These are phyloP conservation scores for Artemisia annua DNA, from an alignment of 129 eudicot genomes.

Conservation along the genomic window DNA sequence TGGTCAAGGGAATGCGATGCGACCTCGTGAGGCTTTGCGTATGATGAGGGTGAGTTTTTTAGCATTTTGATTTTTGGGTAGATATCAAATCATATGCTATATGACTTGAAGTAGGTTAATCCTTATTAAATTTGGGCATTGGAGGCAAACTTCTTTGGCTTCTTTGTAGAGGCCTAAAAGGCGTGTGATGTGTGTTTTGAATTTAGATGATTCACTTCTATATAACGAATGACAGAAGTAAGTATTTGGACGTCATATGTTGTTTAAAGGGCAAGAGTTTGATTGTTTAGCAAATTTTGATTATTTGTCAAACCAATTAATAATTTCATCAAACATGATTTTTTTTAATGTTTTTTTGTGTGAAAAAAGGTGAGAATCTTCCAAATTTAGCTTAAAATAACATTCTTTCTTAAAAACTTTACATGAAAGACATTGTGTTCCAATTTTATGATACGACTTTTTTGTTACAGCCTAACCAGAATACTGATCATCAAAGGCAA, in stretches of 20 bases:
- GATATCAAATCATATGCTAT: neutral
- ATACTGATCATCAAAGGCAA: neutral
- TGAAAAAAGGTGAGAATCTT: no score
- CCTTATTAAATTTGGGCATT: neutral
- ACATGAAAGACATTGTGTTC: neutral
- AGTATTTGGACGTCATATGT: neutral
- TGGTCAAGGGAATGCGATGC: slow-evolving; percentile 63
- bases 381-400: no score
- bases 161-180: no score
- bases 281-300: no score
- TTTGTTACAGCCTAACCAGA: slow-evolving; percentile 56
- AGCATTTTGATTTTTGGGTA: neutral
- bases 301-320: no score
- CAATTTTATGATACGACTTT: neutral
- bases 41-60: slow-evolving; percentile 58
- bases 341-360: no score
- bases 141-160: no score
- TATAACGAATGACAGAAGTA: no score
- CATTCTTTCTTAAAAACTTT: neutral
- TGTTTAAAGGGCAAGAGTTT: neutral
- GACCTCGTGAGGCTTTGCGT: slow-evolving; percentile 71
- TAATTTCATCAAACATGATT: no score
- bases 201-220: no score
- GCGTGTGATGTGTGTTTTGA: no score
- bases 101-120: neutral